These are phyloP conservation scores for Chiua virens DNA, from an alignment of 768 basidiomycete species.

Conservation along the genomic window DNA sequence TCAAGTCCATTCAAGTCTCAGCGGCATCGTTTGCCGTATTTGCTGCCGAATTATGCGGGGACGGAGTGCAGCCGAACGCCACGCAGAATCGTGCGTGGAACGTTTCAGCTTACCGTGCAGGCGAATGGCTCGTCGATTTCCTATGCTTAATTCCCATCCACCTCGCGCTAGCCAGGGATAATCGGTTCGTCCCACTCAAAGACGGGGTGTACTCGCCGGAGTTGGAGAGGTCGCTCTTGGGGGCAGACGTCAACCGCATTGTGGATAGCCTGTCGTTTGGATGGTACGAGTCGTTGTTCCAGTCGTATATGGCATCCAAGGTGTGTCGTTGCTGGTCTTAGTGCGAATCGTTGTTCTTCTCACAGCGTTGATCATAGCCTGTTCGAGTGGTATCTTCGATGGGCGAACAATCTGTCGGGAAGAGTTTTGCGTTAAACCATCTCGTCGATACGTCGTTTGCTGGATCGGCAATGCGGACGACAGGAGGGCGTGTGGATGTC, in stretches of 20 bases:
- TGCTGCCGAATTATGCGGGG: slow-evolving; percentile 8
- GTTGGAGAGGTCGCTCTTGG: slow-evolving; percentile 52
- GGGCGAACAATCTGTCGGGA: slow-evolving; percentile 69
- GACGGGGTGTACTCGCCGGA: slow-evolving; percentile 53
- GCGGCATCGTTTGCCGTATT: slow-evolving; percentile 33
- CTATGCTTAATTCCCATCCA: slow-evolving; percentile 66
- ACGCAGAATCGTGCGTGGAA: slow-evolving; percentile 21
- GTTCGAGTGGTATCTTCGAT: slow-evolving; percentile 67
- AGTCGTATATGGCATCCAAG: slow-evolving; percentile 60
- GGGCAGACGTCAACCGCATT: slow-evolving; percentile 58
- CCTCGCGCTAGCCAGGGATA: slow-evolving; percentile 57
- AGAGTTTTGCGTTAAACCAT: slow-evolving; percentile 59
- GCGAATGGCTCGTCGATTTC: slow-evolving; percentile 64
- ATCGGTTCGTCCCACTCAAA: slow-evolving; percentile 60
- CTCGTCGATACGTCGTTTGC: slow-evolving; percentile 65
- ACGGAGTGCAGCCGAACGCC: no score
- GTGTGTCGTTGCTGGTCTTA: slow-evolving; percentile 19
- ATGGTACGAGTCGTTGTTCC: slow-evolving; percentile 66
- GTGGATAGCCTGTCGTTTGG: slow-evolving; percentile 57
- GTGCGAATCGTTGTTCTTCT: not conserved
- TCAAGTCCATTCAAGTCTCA: slow-evolving; percentile 39
- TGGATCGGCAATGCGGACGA: slow-evolving; percentile 64
- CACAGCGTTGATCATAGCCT: slow-evolving; percentile 35
- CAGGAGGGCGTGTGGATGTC: slow-evolving; percentile 71
- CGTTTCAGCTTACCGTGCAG: slow-evolving; percentile 43